Evolutionary conservation across 2,329 filamentous ascomycete species (phyloP).

Genomic region (Diaporthe sp.): DNA sequence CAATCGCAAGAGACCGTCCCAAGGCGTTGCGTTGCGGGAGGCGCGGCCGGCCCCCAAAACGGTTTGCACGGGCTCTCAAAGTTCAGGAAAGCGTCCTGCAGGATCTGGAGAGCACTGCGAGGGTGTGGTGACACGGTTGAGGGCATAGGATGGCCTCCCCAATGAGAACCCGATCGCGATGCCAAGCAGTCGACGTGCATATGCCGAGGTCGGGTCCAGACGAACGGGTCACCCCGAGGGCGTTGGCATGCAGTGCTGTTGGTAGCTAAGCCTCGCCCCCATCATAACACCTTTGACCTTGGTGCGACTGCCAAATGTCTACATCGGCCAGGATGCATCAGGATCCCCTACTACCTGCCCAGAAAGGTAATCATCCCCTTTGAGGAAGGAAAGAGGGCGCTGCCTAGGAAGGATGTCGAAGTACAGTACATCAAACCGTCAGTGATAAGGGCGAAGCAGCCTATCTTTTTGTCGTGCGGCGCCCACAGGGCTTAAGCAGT

Average conservation of each 20-base stretch:
- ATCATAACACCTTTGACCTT: conserved; percentile 15
- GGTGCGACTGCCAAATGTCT: conserved; percentile 23
- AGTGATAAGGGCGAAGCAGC: conserved; percentile 1
- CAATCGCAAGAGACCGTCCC: conserved; percentile 13
- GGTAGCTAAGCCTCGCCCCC: conserved; percentile 28
- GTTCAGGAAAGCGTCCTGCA: conserved; percentile 21
- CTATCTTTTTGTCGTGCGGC: background rate
- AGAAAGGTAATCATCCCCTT: conserved; percentile 31
- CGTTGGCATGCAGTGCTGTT: conserved; percentile 21
- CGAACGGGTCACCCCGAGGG: conserved; percentile 32
- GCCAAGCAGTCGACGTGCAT: conserved; percentile 23
- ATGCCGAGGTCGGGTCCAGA: conserved; percentile 31
- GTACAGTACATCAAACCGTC: conserved; percentile 10
- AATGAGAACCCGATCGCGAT: conserved; percentile 27
- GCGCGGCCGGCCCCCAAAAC: conserved; percentile 21
- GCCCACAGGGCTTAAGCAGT: background rate
- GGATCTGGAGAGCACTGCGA: conserved; percentile 7
- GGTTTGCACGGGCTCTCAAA: background rate
- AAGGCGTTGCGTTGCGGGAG: conserved; percentile 9
- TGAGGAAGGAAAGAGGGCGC: background rate
- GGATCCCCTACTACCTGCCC: conserved; percentile 29
- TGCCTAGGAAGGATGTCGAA: conserved; percentile 11
- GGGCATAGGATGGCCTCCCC: conserved; percentile 14
- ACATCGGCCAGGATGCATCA: conserved; percentile 30
- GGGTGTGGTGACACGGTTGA: conserved; percentile 11